Base-by-base conservation (phyloP, 202 grass and related monocot genomes). In the Dendrocalamus latiflorus region DNA sequence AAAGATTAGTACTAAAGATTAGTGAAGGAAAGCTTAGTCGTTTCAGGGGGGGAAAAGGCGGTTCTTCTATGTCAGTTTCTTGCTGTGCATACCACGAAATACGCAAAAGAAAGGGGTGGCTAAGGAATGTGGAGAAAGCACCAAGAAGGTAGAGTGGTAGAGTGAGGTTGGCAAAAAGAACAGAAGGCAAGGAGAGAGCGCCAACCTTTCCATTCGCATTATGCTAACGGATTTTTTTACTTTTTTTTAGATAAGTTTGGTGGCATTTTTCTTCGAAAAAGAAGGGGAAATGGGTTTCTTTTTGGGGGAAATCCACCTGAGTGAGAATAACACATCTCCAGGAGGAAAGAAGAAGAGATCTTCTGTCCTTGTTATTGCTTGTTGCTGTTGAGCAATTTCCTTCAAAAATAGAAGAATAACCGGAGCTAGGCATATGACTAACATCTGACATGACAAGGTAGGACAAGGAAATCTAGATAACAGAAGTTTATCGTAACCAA, bases 41-140 rank as follows among this genome's bases (percentile, higher is more conserved):
- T n/a, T n/a, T n/a, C n/a, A n/a, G n/a, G 16, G 13, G 1, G 11
- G 0, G 7, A 37, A 81, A 79, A 50, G n/a, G 0, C 9, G n/a
- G 48, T 16, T 55, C 49, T 65, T 75, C 53, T 53, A 42, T 39
- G 48, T 45, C 57, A 47, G 58, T 21, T 75, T 87, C 65, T 71
- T 82, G 64, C 36, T 26, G 62, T 18, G 48, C 45, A 12, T 66
- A 60, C 1, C 64, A 20, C 43, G 34, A 28, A 42, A 25, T 37
- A 30, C 4, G 6, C 34, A 3, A 38, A 41, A 16, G 50, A 30
- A 45, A 70, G 43, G 21, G 53, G 47, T 16, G 28, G 38, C 24
- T 1, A 6, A 26, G 49, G 72, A 34, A 71, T 43, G 83, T 78
- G 83, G 68, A 41, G 24, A 73, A 82, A 73, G 50, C 72, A 20